Evolutionary conservation across 1,284 basidiomycete species (phyloP), one percentile per base, ranked within the genome.

Genomic region (Cutaneotrichosporon spelunceum): DNA sequence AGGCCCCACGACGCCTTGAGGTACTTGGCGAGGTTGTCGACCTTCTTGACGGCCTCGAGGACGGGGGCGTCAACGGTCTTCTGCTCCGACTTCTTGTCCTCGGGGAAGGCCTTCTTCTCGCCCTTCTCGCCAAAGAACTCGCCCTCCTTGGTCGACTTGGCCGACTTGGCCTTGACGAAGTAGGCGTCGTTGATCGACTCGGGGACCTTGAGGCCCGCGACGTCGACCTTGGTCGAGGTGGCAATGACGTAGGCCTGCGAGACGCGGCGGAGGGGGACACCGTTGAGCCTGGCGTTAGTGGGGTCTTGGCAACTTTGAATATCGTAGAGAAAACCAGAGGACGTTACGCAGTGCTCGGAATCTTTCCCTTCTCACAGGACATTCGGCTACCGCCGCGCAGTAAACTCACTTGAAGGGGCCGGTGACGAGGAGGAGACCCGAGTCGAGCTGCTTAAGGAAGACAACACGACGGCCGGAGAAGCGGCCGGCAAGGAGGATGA

Each of bases 241-340:
- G 95, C 93, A 77, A 99, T 98, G 67, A 96, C 94, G 81, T 99
- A 99, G 62, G 96, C 93, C 85, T 98, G 95, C 85, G 95, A 96
- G 68, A 99, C 94, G 80, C 96, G 87, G 80, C 95, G 87, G 78
- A 99, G 85, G 72, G 96, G 96, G 50, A 99, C 96, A 81, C 96
- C 96, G 83, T 99, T 99, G 80, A 99, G 68, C 66, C 75, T 76
- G 64, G 44, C 11, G 57, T 68, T 58, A 68, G 66, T 60, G 44
- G 19, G 10, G 6, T 23, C 47, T 26, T 16, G 24, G 26, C 6
- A 16, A 11, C 30, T 33, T 33, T 11, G 13, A 9, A 33, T 33
- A 33, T 33, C 1, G 26, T 27, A 24, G 24, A 27, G 47, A 39
- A 14, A 16, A 14, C 16, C 34, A 4, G 47, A 23, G 5, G n/a